Evolutionary conservation across 1,139 yeast species (phyloP), one percentile per base, ranked within the genome.

Genomic region (Magnusiomyces sp.): DNA sequence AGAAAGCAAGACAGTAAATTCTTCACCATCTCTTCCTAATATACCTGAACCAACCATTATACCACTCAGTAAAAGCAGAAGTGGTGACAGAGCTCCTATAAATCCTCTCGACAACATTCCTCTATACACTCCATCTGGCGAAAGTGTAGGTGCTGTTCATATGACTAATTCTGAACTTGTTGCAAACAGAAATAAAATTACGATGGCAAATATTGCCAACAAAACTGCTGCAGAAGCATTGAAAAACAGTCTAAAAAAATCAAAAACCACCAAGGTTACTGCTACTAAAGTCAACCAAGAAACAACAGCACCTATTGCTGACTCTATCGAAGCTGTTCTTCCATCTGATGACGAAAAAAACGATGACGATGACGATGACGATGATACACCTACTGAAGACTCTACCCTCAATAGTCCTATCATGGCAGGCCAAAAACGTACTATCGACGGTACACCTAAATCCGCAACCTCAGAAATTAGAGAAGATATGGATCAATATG

Each of bases 51-150:
- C 50, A 13, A 19, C 46, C 11, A 43, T 47, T 3, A 46, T 47
- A 36, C 55, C 52, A 41, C 52, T 56, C 20, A 59, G 59, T 53
- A 62, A 56, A 49, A 66, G 57, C 46, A 47, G 59, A 10, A 40
- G 31, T 10, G 80, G 80, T 56, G 95, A 86, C 56, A 81, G 77
- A 58, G 95, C 94, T 0, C 94, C 94, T 1, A 71, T 81, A 3
- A 70, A 73, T 19, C 87, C 94, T 0, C 79, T 81, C 52, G 77
- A 74, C n/a, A 83, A 79, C 59, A 77, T 88, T 76, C 94, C 95
- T 10, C 68, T 87, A 55, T 81, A 83, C 68, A 82, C 83, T 48
- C 78, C 87, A 0, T 71, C 76, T 32, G 95, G 94, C 5, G 79
- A 82, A 59, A 63, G 71, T 56, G 88, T 77, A 40, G 90, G 79